These are phyloP conservation scores for Hyaloscypha finlandica DNA, from an alignment of 495 filamentous ascomycete genomes.

Conservation along the genomic window DNA sequence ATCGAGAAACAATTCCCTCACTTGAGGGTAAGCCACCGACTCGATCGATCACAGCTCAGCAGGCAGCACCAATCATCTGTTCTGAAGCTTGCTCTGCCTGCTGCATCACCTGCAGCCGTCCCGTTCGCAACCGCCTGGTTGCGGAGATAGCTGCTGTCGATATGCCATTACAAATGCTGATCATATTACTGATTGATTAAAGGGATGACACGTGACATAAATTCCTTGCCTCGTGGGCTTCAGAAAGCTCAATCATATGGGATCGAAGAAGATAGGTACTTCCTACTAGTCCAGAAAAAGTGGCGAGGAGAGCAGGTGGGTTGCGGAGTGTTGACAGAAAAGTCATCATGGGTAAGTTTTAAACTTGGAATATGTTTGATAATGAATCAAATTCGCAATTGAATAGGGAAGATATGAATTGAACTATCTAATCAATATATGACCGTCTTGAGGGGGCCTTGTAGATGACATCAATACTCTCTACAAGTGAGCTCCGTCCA, in stretches of 20 bases:
- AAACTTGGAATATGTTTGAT: background rate
- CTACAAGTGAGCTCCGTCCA: background rate
- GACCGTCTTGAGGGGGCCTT: background rate
- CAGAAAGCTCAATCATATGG: constrained; percentile 44
- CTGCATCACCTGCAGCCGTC: background rate
- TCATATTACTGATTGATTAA: background rate
- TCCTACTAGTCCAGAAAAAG: constrained; percentile 33
- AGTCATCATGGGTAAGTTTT: constrained; percentile 27
- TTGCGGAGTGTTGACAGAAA: constrained; percentile 26
- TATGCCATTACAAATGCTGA: background rate
- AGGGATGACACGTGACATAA: constrained; percentile 18
- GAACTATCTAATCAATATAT: background rate
- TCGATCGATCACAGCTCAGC: background rate
- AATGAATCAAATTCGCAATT: background rate
- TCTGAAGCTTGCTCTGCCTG: background rate
- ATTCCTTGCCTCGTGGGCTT: constrained; percentile 49
- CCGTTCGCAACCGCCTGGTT: background rate
- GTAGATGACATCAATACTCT: background rate
- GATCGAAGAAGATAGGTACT: constrained; percentile 37
- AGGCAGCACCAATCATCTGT: background rate
- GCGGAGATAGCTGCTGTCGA: background rate
- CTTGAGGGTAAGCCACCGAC: constrained; percentile 1
- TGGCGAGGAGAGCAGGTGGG: constrained; percentile 35
- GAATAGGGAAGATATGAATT: background rate
- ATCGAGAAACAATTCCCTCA: background rate